Conservation (phyloP, 106 monocot genomes). For the Platanthera zijinensis region DNA sequence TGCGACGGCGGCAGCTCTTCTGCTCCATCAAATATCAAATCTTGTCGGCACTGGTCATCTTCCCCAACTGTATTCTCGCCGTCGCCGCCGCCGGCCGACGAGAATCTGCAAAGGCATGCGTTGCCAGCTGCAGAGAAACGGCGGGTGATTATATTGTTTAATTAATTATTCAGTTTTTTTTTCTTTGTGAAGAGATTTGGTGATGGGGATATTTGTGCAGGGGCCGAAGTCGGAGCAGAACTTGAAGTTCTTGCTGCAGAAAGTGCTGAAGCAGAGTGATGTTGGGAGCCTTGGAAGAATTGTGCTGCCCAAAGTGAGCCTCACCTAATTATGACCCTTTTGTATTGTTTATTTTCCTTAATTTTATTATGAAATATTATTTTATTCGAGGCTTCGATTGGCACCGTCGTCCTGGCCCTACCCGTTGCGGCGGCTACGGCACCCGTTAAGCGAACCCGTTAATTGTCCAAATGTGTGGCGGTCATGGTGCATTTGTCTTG, state of each 20-base stretch:
- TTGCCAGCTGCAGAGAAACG: background rate
- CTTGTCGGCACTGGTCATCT: constrained; percentile 14
- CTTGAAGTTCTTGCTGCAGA: constrained; percentile 83
- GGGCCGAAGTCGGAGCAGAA: constrained; percentile 68
- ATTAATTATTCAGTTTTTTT: background rate
- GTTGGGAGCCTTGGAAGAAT: constrained; percentile 91
- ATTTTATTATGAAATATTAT: too few relatives aligned
- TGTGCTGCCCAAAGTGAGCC: constrained; percentile 87
- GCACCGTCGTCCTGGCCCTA: too few relatives aligned
- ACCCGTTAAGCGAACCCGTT: too few relatives aligned
- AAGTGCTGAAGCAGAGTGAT: constrained; percentile 96
- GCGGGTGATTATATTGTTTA: background rate
- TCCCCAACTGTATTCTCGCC: background rate
- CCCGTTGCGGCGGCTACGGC: too few relatives aligned
- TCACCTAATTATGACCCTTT: background rate
- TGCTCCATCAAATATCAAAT: background rate
- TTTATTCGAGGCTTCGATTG: too few relatives aligned
- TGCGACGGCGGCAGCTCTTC: background rate
- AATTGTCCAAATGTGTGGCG: too few relatives aligned
- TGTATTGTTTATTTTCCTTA: too few relatives aligned
- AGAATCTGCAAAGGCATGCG: background rate
- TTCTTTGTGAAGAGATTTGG: background rate
- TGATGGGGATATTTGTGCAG: constrained; percentile 8
- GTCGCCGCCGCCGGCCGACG: background rate
- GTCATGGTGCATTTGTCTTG: too few relatives aligned